These are phyloP conservation scores for Murraya paniculata DNA, from an alignment of 345 rosid species.

Conservation along the genomic window DNA sequence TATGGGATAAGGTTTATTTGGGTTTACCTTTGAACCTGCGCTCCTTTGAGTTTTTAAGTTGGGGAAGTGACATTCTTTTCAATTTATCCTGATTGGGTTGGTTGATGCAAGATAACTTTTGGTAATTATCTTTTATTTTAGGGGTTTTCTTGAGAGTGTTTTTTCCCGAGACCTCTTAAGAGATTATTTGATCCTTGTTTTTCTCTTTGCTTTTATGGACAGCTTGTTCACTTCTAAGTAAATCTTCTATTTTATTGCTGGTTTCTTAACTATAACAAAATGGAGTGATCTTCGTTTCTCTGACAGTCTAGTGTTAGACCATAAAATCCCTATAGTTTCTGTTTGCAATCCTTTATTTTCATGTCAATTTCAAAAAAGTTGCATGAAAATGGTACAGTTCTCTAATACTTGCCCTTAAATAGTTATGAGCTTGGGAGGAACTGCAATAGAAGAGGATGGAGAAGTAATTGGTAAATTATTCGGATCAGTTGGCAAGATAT, in stretches of 20 bases:
- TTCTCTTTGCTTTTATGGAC: neutral
- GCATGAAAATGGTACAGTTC: neutral
- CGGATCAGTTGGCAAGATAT: constrained; percentile 78
- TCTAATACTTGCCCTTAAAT: constrained; percentile 13
- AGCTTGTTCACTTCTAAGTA: neutral
- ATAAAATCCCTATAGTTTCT: neutral
- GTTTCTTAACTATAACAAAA: neutral
- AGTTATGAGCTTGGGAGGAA: constrained; percentile 83
- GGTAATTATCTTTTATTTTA: neutral
- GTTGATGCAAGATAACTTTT: neutral
- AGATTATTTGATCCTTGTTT: neutral
- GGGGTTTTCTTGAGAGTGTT: neutral
- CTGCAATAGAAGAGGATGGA: constrained; percentile 76
- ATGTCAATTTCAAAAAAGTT: neutral
- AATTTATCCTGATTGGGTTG: neutral
- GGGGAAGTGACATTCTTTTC: neutral
- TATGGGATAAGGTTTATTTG: neutral
- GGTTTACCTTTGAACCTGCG: neutral
- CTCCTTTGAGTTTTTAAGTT: neutral
- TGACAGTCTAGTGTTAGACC: neutral
- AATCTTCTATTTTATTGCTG: neutral
- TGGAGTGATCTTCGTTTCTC: neutral
- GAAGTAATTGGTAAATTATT: constrained; percentile 65
- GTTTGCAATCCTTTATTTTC: constrained; percentile 1
- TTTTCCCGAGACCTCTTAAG: neutral